phyloP scores from a whole-genome alignment of 2,329 filamentous ascomycete species.

The Arthrobotrys iridis region DNA sequence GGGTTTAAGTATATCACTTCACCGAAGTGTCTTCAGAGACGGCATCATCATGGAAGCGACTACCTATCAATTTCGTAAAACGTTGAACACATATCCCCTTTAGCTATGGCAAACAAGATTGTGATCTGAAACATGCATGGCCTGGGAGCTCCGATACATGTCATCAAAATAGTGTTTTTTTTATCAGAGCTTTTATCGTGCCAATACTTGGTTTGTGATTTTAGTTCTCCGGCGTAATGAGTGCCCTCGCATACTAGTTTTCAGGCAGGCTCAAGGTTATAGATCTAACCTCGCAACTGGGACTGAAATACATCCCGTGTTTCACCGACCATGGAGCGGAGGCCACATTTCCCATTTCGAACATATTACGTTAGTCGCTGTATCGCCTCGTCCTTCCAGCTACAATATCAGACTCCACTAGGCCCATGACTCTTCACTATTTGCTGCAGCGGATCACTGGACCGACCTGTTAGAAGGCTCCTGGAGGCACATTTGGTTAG shows the following conservation, averaged over 20 bases:
- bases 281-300: not conserved
- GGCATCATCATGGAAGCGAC: not conserved
- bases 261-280: not conserved
- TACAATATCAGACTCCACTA: not conserved
- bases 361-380: not conserved
- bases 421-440: not conserved
- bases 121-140: constrained; percentile 25
- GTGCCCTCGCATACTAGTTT: not conserved
- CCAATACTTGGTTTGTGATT: constrained; percentile 7
- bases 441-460: no score
- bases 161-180: not conserved
- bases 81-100: constrained; percentile 12
- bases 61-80: constrained; percentile 2
- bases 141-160: constrained; percentile 22
- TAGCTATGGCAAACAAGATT: constrained; percentile 4
- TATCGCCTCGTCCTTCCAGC: not conserved
- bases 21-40: not conserved
- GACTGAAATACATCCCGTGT: not conserved
- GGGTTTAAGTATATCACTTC: not conserved
- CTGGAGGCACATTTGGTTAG: not conserved
- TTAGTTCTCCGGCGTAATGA: constrained; percentile 2
- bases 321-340: not conserved
- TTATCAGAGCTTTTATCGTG: not conserved
- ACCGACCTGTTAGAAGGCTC: not conserved
- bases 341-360: not conserved